A percentile compares a stretch with the other conserved stretches of the same genome.
phyloP scores from a whole-genome alignment of 2,329 filamentous ascomycete genomes.

The Exophiala sp. region DNA sequence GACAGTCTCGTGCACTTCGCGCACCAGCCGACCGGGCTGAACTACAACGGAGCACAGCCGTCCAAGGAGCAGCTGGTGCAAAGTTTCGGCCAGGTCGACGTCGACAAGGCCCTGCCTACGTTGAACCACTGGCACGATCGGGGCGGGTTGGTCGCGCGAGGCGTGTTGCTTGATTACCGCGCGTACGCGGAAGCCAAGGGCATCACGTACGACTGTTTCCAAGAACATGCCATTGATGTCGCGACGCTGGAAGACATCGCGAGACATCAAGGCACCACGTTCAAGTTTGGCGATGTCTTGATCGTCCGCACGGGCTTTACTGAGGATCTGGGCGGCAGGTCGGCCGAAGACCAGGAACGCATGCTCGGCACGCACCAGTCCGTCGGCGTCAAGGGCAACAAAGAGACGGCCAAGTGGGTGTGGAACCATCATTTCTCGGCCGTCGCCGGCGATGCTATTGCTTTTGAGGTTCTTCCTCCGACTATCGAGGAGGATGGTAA shows the following conservation, averaged over 20 bases:
- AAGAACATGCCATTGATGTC: slow-evolving; percentile 41
- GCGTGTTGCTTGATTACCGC: slow-evolving; percentile 44
- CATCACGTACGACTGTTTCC: slow-evolving; percentile 37
- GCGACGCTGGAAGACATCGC: slow-evolving; percentile 59
- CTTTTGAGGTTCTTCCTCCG: slow-evolving; percentile 48
- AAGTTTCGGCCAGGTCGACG: slow-evolving; percentile 20
- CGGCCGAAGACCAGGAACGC: slow-evolving; percentile 33
- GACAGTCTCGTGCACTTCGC: slow-evolving; percentile 38
- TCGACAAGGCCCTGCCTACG: slow-evolving; percentile 18
- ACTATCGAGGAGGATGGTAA: slow-evolving; percentile 26
- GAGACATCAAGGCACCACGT: slow-evolving; percentile 48
- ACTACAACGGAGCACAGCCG: slow-evolving; percentile 30
- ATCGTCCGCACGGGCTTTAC: slow-evolving; percentile 60
- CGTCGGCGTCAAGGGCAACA: slow-evolving; percentile 46
- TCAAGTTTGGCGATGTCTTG: slow-evolving; percentile 59
- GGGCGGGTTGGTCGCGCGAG: slow-evolving; percentile 42
- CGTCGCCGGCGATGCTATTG: slow-evolving; percentile 52
- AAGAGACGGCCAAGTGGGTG: slow-evolving; percentile 50
- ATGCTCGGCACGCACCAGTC: slow-evolving; percentile 35
- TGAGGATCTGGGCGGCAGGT: slow-evolving; percentile 50
- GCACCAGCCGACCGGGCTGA: slow-evolving; percentile 19
- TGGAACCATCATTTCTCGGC: slow-evolving; percentile 55
- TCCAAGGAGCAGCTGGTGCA: slow-evolving; percentile 28
- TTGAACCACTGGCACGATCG: slow-evolving; percentile 35
- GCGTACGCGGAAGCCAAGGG: slow-evolving; percentile 40